Evolutionary conservation across 371 early-diverging fungal species (phyloP), one percentile per base, ranked within the genome.

Genomic region (Rhizopus arrhizus): DNA sequence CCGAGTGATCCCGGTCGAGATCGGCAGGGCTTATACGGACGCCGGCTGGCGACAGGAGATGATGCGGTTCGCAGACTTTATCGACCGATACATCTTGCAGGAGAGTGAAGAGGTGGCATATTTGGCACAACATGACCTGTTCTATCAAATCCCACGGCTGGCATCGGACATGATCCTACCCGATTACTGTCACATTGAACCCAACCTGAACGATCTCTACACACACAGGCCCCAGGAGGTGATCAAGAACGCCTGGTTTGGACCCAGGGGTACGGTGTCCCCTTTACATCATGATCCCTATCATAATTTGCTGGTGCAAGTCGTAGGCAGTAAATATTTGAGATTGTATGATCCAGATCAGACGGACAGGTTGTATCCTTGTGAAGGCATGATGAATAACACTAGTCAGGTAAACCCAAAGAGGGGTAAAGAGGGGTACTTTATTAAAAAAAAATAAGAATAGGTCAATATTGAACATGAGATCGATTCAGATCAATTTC

Each of bases 71-170:
- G 84, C 80, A 6, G 91, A 89, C 55, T 95, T 92, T 67, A 58
- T 96, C 2, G 62, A 80, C 28, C 45, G 72, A 3, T 78, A 77
- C 47, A 64, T 92, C 8, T 15, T 77, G 6, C 35, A 54, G 15
- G 32, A 15, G 6, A 5, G 54, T 28, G 29, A 32, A 16, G 5
- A 3, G n/a, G 28, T 59, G 6, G 88, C 84, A 3, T 97, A 97
- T 71, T 76, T 96, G 34, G 97, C 97, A 5, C 97, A 97, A 56
- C 94, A 96, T 65, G 84, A 94, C 64, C 67, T 97, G 7, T 89
- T 95, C 55, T 72, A 77, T 16, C 95, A 95, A 62, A 84, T 93
- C n/a, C 91, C 91, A 4, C 67, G 72, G 6, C 76, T 97, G 0
- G 71, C 76, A 8, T 68, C 78, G 32, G 95, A 95, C 63, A 86